phyloP scores from a whole-genome alignment of 305 asterid species.

The Ruellia speciosa region DNA sequence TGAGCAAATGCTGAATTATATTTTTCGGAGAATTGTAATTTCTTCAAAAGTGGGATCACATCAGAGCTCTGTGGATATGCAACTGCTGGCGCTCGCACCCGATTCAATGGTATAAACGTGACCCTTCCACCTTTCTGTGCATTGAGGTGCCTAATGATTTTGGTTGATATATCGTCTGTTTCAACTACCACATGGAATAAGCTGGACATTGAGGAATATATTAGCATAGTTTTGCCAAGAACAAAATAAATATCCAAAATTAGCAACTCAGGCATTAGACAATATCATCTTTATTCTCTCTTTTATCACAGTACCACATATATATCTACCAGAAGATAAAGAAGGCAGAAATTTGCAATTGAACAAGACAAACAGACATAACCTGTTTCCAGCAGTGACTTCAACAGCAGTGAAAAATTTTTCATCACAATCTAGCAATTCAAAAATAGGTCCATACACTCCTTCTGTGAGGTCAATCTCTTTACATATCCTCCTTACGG shows the following conservation, averaged over 20 bases:
- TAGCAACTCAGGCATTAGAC: constrained; percentile 9
- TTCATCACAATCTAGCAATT: constrained; percentile 91
- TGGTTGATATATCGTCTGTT: constrained; percentile 84
- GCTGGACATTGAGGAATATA: constrained; percentile 38
- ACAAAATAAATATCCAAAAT: constrained; percentile 1
- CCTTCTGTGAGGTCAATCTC: constrained; percentile 46
- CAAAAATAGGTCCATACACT: constrained; percentile 80
- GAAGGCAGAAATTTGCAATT: constrained; percentile 7
- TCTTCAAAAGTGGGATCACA: constrained; percentile 81
- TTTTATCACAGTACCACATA: background rate
- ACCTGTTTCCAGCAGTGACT: constrained; percentile 99
- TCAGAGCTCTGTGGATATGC: constrained; percentile 75
- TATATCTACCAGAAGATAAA: background rate
- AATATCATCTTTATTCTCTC: constrained; percentile 9
- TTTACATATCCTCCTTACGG: constrained; percentile 69
- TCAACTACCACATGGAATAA: constrained; percentile 93
- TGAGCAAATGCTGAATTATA: constrained; percentile 74
- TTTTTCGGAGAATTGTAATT: constrained; percentile 46
- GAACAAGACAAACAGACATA: constrained; percentile 14
- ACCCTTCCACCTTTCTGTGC: constrained; percentile 97
- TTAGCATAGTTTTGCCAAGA: constrained; percentile 18
- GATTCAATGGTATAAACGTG: constrained; percentile 92
- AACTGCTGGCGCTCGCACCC: constrained; percentile 77
- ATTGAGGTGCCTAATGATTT: constrained; percentile 83
- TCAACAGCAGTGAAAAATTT: constrained; percentile 95